phyloP scores from a whole-genome alignment of 768 basidiomycete genomes.

The Coprinopsis sp. region DNA sequence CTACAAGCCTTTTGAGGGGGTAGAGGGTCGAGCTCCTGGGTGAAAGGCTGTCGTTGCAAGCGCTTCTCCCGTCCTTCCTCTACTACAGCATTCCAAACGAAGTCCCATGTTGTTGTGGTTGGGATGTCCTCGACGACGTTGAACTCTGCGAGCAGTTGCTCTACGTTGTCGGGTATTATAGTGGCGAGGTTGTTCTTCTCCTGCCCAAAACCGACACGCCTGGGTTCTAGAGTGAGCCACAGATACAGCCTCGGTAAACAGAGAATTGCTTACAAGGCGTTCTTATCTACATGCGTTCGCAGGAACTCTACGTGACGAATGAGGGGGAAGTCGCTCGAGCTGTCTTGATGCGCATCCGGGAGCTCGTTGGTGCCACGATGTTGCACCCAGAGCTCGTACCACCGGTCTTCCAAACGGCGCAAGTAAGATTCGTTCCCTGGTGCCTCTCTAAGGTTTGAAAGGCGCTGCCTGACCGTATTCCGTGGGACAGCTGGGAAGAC shows the following conservation, averaged over 20 bases:
- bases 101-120: constrained; percentile 55
- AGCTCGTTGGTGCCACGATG: constrained; percentile 63
- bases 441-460: constrained; percentile 54
- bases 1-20: constrained; percentile 23
- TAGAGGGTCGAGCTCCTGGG: constrained; percentile 37
- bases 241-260: not conserved
- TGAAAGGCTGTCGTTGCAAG: constrained; percentile 54
- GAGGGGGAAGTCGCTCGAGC: constrained; percentile 74
- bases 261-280: constrained; percentile 65
- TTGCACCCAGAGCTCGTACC: constrained; percentile 73
- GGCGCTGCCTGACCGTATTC: constrained; percentile 66
- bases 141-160: constrained; percentile 40
- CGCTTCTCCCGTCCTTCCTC: constrained; percentile 76
- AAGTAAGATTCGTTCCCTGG: constrained; percentile 72
- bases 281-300: constrained; percentile 79
- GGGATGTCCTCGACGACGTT: constrained; percentile 45
- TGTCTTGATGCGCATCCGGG: constrained; percentile 65
- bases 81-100: constrained; percentile 65
- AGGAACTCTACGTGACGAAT: constrained; percentile 77
- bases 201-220: constrained; percentile 61
- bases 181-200: constrained; percentile 29
- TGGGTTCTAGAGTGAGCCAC: constrained; percentile 23
- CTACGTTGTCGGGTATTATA: constrained; percentile 39
- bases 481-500: constrained; percentile 75
- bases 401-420: constrained; percentile 74